These are phyloP conservation scores for Rhizopus delemar DNA, from an alignment of 371 early-diverging fungal species.

Conservation along the genomic window DNA sequence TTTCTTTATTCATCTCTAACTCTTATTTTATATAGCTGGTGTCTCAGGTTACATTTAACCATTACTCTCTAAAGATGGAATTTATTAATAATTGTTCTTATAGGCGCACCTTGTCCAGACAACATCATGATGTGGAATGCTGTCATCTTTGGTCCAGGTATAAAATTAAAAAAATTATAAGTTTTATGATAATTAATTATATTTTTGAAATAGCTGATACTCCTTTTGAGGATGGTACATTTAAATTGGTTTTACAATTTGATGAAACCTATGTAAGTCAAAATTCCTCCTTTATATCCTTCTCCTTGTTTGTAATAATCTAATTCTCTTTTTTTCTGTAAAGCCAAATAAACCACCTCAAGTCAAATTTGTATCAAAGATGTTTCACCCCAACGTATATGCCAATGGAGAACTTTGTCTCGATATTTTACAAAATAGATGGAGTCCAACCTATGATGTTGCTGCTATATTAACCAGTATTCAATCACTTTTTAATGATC, in stretches of 20 bases:
- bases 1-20: no score
- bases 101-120: slow-evolving; percentile 93
- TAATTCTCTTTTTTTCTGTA: no score
- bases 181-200: no score
- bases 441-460: slow-evolving; percentile 97
- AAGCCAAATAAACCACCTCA: slow-evolving; percentile 97
- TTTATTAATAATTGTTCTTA: not conserved
- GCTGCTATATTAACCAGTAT: slow-evolving; percentile 96
- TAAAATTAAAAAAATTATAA: not conserved
- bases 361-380: slow-evolving; percentile 94
- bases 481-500: slow-evolving; percentile 97
- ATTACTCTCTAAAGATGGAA: not conserved
- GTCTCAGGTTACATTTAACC: slow-evolving; percentile 38
- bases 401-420: slow-evolving; percentile 98
- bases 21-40: slow-evolving; percentile 31
- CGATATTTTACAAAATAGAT: slow-evolving; percentile 98
- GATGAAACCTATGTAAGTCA: slow-evolving; percentile 87
- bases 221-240: slow-evolving; percentile 99
- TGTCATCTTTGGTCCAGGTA: slow-evolving; percentile 97
- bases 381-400: slow-evolving; percentile 99
- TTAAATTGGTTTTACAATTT: slow-evolving; percentile 95
- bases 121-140: slow-evolving; percentile 97
- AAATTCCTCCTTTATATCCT: no score
- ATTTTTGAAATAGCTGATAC: slow-evolving; percentile 74
- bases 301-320: no score